Evolutionary conservation across 495 filamentous ascomycete genomes (phyloP), one percentile per base, ranked within the genome.

Genomic region (Xylaria intraflava): DNA sequence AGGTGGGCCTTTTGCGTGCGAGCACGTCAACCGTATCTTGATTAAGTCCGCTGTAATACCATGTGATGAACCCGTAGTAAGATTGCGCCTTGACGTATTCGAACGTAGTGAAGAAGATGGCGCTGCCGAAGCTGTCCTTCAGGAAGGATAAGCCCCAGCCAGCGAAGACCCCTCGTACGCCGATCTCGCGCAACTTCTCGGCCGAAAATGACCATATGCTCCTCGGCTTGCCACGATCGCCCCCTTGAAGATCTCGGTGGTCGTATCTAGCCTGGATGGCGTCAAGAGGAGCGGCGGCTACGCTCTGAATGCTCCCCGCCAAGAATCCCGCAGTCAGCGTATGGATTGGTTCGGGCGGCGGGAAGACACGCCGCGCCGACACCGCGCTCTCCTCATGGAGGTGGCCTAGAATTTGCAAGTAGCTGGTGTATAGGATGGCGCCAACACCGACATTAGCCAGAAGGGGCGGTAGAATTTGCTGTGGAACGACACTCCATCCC

Each of bases 221-320:
- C 55, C 76, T 80, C 57, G 89, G 88, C 51, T 62, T 60, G n/a
- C 61, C 56, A 27, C 56, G 51, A 2, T 79, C 80, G 6, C 82
- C 81, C 51, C 80, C 72, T 7, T 88, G 70, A 55, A 90, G 79
- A 42, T 89, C 84, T 44, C 72, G 75, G 39, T 85, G 83, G 44
- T 85, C 82, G 57, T 90, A 87, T 39, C 90, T 81, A 22, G 89
- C 83, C 64, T 90, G 86, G 6, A 96, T 76, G 3, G 90, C 90
- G 64, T 96, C 90, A n/a, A 95, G 74, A 1, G 90, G 90, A 0
- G 90, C 89, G 0, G 90, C 90, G 20, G 92, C 69, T 23, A 95
- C 61, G 23, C 85, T 89, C 66, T 94, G 89, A 9, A 95, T 72
- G 10, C 80, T 76, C 0, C 90, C 90, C 0, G 89, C 90, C 17